A percentile compares a stretch with the other conserved stretches of the same genome.
Evolutionary conservation across 164 flowering plant species (phyloP).

Genomic region (Kalanchoe fedtschenkoi): DNA sequence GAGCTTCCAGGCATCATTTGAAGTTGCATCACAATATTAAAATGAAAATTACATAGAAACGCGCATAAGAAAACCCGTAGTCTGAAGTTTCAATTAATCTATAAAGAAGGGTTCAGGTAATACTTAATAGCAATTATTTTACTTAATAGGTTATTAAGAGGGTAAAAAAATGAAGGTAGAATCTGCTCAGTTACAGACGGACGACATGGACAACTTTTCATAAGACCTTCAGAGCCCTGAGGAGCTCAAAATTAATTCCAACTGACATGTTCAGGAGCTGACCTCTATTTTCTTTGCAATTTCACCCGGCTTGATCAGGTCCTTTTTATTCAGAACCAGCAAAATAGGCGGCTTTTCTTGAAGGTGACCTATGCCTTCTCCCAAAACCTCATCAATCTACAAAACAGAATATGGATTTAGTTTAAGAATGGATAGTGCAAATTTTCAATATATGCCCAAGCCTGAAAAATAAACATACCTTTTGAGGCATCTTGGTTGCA

Average conservation of each 20-base stretch:
- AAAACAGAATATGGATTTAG: slow-evolving; percentile 11
- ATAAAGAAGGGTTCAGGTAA: no score
- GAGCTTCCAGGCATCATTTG: background rate
- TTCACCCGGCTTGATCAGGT: slow-evolving; percentile 93
- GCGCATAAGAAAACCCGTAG: background rate
- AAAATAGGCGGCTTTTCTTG: slow-evolving; percentile 57
- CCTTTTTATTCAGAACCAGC: slow-evolving; percentile 87
- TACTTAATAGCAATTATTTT: no score
- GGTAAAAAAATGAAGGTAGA: background rate
- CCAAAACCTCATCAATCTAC: slow-evolving; percentile 83
- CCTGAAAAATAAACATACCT: slow-evolving; percentile 33
- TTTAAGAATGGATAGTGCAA: background rate
- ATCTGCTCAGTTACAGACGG: background rate
- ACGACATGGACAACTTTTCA: background rate
- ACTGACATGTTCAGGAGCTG: slow-evolving; percentile 8
- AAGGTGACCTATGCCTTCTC: slow-evolving; percentile 57
- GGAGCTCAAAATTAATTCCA: background rate
- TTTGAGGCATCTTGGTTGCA: slow-evolving; percentile 74
- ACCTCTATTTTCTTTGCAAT: slow-evolving; percentile 92
- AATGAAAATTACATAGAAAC: background rate
- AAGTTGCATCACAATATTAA: background rate
- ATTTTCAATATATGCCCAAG: background rate
- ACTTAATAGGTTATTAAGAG: no score
- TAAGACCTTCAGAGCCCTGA: background rate
- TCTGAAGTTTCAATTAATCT: no score